Base-by-base conservation (phyloP, 2,329 filamentous ascomycete species). In the Cytospora chrysosperma region DNA sequence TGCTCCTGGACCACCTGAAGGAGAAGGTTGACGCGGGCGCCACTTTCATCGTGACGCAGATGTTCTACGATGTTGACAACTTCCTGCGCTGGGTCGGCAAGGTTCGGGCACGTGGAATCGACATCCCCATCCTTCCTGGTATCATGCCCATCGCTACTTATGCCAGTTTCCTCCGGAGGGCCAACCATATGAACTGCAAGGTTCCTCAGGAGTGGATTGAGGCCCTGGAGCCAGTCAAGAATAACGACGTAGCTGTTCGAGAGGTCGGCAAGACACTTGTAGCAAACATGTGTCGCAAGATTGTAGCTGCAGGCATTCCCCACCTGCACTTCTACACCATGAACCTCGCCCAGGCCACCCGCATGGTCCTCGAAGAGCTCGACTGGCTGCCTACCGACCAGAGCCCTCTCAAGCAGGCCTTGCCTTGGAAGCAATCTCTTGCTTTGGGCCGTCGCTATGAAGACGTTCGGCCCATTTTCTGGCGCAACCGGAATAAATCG, bases 271-370 rank as follows among this genome's bases (percentile, higher is more conserved):
- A 93, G 77, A 87, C 85, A 17, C 82, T 99, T 26, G 89, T 99
- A 21, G 91, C 93, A 26, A 86, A 96, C 52, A 88, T 99, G 87
- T 99, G 95, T 76, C 88, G 89, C 65, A 92, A 89, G 77, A 86
- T 99, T 65, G 81, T 98, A 62, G 86, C 88, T 64, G 88, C 87
- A 40, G 95, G 93, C 49, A 92, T 97, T 69, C 84, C 87, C 67
- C 93, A 97, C 74, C 78, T 99, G 68, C 95, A 99, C 77, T 99
- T 99, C 78, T 99, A 99, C 81, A 99, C 95, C 65, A 99, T 99
- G 95, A 99, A 99, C 77, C 83, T 99, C 24, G 94, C 93, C 13
- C 92, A 96, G 76, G 91, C 95, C 57, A 97, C 94, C 1, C 89
- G 90, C 70, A 93, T 97, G 89, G 88, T 99, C 27, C 84, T 99